Conservation (phyloP, 306 rosid genomes). For the Crataegus laevigata region DNA sequence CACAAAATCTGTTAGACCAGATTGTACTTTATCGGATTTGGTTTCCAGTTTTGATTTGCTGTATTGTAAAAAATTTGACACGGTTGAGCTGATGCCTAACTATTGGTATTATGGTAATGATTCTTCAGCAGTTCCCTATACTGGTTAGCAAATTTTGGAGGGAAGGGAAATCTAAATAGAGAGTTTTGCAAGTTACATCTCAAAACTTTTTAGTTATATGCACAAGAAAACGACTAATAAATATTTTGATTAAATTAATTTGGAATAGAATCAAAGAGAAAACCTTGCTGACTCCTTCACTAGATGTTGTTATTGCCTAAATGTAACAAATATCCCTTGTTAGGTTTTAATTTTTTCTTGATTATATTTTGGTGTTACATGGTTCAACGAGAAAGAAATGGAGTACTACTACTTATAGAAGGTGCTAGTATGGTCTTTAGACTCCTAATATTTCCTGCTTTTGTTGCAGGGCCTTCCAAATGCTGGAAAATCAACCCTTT, state of each 20-base stretch:
- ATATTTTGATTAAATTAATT: background rate
- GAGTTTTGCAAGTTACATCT: background rate
- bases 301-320: background rate
- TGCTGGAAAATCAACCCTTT: slow-evolving; percentile 95
- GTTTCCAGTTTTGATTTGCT: background rate
- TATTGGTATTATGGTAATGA: background rate
- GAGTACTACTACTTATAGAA: background rate
- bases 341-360: background rate
- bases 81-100: background rate
- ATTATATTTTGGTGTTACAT: background rate
- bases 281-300: background rate
- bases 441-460: slow-evolving; percentile 19
- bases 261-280: background rate
- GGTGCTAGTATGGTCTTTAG: slow-evolving; percentile 6
- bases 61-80: background rate
- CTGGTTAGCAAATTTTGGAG: background rate
- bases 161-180: background rate
- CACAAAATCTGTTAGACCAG: background rate
- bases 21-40: background rate
- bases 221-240: background rate
- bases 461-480: slow-evolving; percentile 86
- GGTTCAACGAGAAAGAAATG: background rate
- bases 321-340: background rate
- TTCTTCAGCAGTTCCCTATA: background rate
- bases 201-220: background rate